Percentiles rank a stretch among this genome's conserved stretches.
These are phyloP conservation scores for Phytophthora melonis DNA, from an alignment of 352 stramenopile species.

Conservation along the genomic window DNA sequence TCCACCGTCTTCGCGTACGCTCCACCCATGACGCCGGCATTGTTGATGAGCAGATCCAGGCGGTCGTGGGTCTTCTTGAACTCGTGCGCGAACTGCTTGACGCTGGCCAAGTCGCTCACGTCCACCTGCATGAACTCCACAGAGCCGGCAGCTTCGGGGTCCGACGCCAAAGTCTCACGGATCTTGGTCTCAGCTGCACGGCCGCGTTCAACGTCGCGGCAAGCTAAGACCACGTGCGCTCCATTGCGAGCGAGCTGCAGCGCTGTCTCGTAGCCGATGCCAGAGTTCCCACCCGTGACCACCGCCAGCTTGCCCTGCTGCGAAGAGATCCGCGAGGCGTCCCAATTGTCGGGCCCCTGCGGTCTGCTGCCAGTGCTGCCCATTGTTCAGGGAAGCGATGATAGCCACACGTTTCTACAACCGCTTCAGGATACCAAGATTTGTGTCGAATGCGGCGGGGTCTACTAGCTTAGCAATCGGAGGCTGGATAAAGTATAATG, in stretches of 20 bases:
- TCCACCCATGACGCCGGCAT: slow-evolving; percentile 62
- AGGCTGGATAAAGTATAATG: background rate
- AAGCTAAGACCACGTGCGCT: slow-evolving; percentile 52
- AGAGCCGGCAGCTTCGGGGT: slow-evolving; percentile 8
- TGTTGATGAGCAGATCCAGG: slow-evolving; percentile 75
- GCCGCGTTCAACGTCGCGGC: slow-evolving; percentile 31
- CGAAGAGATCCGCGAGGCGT: slow-evolving; percentile 31
- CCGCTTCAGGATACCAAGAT: too few species aligned
- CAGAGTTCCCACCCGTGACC: slow-evolving; percentile 46
- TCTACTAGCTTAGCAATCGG: too few species aligned
- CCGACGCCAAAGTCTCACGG: slow-evolving; percentile 15
- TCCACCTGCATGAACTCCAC: slow-evolving; percentile 70
- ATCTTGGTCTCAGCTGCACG: slow-evolving; percentile 34
- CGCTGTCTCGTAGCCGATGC: slow-evolving; percentile 49
- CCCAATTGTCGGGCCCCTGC: slow-evolving; percentile 27
- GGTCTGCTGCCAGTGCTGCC: slow-evolving; percentile 12
- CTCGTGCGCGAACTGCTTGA: slow-evolving; percentile 48
- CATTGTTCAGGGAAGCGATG: slow-evolving; percentile 9
- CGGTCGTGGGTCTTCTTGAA: slow-evolving; percentile 43
- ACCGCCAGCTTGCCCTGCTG: slow-evolving; percentile 38
- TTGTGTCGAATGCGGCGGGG: too few species aligned
- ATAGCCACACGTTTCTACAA: slow-evolving; percentile 17
- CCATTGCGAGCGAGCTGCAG: slow-evolving; percentile 39
- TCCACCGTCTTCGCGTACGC: slow-evolving; percentile 48
- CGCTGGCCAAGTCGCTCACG: slow-evolving; percentile 49